Base-by-base conservation (phyloP, 2,329 filamentous ascomycete genomes). In the Hirsutella minnesotensis region DNA sequence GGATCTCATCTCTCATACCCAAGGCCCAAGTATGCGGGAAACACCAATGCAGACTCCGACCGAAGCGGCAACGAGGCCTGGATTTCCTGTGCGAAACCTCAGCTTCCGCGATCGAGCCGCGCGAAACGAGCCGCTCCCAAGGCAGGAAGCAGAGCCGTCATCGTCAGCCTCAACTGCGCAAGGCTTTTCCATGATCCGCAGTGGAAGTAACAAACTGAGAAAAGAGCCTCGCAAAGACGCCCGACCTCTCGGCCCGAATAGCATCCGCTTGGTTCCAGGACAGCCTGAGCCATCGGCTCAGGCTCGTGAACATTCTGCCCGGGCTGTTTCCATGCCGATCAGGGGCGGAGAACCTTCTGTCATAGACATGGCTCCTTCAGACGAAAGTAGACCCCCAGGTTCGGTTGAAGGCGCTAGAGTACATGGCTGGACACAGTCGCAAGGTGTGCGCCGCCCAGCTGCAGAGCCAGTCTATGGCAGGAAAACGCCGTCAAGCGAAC, bases 51-150 rank as follows among this genome's bases (percentile, higher is more conserved):
- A 47, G 13, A 34, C 40, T 16, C 49, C 52, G 27, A 46, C 40
- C 19, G 49, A 41, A n/a, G 37, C 42, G 13, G 51, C 56, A 20
- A 48, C 51, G 21, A 47, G 50, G 8, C 55, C 61, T 9, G 60
- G 57, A 13, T 52, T 68, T 15, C 70, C 73, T 3, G 69, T 72
- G 53, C 70, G 75, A 40, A 75, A 76, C 41, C 53, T 77, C 34
- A 81, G 76, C 57, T 76, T 77, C 57, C 72, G 75, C n/a, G 76
- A 80, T 48, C 69, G 74, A 41, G 67, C 75, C 7, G 66, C 63
- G 3, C 66, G 64, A 46, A 65, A 66, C 39, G 67, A 71, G 18
- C 50, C 64, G 15, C 48, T 63, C 9, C 58, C 63, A 3, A 57
- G 52, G 21, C 56, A 53, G 4, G 50, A 52, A 15, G 42, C 48